Conservation (phyloP, 305 asterid genomes). For the Fraxinus ornus region DNA sequence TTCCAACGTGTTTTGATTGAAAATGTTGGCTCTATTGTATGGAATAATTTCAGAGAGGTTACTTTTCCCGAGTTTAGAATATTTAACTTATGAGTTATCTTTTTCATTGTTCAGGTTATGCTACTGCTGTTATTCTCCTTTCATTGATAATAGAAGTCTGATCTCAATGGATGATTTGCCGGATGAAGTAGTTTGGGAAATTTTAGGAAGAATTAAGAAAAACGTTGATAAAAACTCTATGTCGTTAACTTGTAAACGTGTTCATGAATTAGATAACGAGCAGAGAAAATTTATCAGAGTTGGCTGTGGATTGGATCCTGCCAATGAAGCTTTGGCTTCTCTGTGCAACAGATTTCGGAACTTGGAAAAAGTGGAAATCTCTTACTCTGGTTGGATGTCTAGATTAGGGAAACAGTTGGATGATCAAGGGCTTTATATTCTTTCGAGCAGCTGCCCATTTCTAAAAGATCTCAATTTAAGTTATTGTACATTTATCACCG, state of each 20-base stretch:
- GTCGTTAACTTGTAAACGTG: constrained; percentile 65
- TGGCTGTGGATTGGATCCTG: constrained; percentile 75
- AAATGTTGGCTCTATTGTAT: not conserved
- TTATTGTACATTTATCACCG: constrained; percentile 71
- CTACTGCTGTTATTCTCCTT: not conserved
- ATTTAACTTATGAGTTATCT: not conserved
- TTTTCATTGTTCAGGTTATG: not conserved
- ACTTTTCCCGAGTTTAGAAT: not conserved
- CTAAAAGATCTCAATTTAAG: constrained; percentile 66
- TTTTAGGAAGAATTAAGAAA: constrained; percentile 46
- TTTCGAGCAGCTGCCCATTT: constrained; percentile 52
- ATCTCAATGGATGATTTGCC: constrained; percentile 69
- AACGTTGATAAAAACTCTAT: constrained; percentile 55
- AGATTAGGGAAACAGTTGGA: constrained; percentile 71
- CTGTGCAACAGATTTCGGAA: constrained; percentile 60
- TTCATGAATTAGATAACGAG: constrained; percentile 53
- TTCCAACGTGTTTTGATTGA: not conserved
- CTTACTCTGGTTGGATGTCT: constrained; percentile 86
- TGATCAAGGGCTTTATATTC: constrained; percentile 55
- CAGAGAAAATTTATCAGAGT: constrained; percentile 59
- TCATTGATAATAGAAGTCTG: constrained; percentile 13
- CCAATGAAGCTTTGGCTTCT: constrained; percentile 50
- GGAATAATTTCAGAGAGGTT: not conserved
- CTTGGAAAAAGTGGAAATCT: constrained; percentile 63
- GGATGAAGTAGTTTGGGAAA: constrained; percentile 60